phyloP scores from a whole-genome alignment of 257 asterid genomes.

The Plantago ovata region DNA sequence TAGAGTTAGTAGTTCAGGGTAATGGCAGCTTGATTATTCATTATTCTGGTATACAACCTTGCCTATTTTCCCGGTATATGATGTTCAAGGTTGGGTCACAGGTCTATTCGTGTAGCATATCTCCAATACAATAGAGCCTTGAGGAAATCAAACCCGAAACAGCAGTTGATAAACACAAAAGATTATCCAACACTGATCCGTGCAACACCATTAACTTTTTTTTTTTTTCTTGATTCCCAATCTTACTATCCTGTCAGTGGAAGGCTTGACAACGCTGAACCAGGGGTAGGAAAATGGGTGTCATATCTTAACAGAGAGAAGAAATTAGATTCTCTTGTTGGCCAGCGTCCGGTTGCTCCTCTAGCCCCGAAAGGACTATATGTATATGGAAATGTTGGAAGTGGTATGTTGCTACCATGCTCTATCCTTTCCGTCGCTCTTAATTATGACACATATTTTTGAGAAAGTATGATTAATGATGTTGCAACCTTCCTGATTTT shows the following conservation, averaged over 20 bases:
- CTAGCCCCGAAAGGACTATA: constrained; percentile 93
- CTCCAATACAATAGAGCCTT: too few relatives aligned
- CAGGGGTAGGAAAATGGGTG: constrained; percentile 98
- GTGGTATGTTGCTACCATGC: constrained; percentile 65
- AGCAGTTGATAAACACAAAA: too few relatives aligned
- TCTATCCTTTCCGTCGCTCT: constrained; percentile 4
- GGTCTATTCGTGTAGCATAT: too few relatives aligned
- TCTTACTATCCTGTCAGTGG: constrained; percentile 30
- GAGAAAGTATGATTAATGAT: constrained; percentile 1
- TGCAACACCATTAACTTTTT: neutral
- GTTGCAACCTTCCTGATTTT: constrained; percentile 8
- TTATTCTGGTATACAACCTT: too few relatives aligned
- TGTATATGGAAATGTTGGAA: constrained; percentile 93
- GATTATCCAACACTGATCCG: too few relatives aligned
- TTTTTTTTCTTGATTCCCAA: constrained; percentile 17
- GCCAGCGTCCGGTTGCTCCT: constrained; percentile 79
- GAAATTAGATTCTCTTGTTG: constrained; percentile 70
- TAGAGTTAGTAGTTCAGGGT: neutral
- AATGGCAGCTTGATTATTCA: neutral
- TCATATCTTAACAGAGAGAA: constrained; percentile 93
- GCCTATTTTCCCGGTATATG: too few relatives aligned
- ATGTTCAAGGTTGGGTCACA: too few relatives aligned
- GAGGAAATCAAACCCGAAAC: too few relatives aligned
- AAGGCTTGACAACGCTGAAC: constrained; percentile 48
- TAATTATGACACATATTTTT: neutral